These are phyloP conservation scores for Termitomyces bulborhizus DNA, from an alignment of 768 basidiomycete species.

Conservation along the genomic window DNA sequence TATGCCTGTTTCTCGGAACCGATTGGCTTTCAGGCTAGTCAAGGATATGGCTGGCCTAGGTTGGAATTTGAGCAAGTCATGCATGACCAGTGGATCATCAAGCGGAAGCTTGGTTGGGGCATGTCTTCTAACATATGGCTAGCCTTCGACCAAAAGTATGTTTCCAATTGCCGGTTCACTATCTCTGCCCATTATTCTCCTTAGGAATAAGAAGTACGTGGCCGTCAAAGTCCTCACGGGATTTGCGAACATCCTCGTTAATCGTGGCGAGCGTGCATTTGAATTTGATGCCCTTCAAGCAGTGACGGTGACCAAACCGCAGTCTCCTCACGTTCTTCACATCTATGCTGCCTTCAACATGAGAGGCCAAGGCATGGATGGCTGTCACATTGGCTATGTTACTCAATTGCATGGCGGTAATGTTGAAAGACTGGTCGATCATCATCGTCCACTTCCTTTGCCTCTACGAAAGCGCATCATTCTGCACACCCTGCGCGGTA, in stretches of 20 bases:
- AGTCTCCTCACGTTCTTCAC: background rate
- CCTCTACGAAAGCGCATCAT: background rate
- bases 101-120: background rate
- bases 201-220: background rate
- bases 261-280: slow-evolving; percentile 3
- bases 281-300: background rate
- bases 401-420: background rate
- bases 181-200: background rate
- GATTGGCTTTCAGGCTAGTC: background rate
- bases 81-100: background rate
- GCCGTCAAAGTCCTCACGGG: background rate
- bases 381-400: background rate
- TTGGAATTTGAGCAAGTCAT: background rate
- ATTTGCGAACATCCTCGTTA: background rate
- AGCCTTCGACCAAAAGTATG: background rate
- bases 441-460: background rate
- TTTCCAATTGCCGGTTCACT: background rate
- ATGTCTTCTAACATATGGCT: background rate
- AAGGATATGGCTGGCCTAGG: background rate
- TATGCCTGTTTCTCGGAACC: background rate
- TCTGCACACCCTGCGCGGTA: background rate
- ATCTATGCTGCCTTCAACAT: background rate
- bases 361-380: background rate
- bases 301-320: background rate
- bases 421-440: background rate